phyloP scores from a whole-genome alignment of 345 rosid species.

The Lepidium didymum region DNA sequence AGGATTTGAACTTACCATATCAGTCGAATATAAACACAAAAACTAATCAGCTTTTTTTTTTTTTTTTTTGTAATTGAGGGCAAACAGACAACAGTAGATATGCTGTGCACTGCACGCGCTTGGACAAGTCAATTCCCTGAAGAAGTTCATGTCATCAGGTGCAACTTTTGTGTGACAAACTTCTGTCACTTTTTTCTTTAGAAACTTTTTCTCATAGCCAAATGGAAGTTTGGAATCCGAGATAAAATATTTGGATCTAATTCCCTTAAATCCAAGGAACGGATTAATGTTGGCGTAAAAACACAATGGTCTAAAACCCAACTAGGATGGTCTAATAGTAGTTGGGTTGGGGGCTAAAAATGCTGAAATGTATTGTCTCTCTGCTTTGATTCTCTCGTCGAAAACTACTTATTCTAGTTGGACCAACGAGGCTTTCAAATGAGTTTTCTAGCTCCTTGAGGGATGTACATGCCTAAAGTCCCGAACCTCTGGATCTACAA shows the following conservation, averaged over 20 bases:
- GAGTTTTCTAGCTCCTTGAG: no score
- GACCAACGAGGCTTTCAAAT: no score
- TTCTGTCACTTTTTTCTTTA: neutral
- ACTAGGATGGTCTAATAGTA: no score
- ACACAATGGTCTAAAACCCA: no score
- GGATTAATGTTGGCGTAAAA: no score
- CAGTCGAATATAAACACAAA: neutral
- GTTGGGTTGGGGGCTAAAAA: no score
- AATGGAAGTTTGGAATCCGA: neutral
- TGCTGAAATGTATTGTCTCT: no score
- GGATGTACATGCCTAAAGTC: no score
- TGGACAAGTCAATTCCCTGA: slow-evolving; percentile 50
- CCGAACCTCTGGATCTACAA: no score
- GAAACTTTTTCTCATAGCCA: neutral
- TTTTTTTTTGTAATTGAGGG: neutral
- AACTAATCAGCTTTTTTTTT: neutral
- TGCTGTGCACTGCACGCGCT: slow-evolving; percentile 38
- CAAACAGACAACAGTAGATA: slow-evolving; percentile 5
- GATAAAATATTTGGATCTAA: neutral
- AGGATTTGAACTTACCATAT: slow-evolving; percentile 39
- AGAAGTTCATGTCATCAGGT: slow-evolving; percentile 22
- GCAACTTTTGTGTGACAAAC: slow-evolving; percentile 11
- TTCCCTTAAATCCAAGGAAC: no score
- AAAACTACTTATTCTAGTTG: no score
- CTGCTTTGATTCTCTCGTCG: no score